A percentile compares a stretch with the other conserved stretches of the same genome.
phyloP scores from a whole-genome alignment of 768 basidiomycete genomes.

The Tylopilus intermedius region DNA sequence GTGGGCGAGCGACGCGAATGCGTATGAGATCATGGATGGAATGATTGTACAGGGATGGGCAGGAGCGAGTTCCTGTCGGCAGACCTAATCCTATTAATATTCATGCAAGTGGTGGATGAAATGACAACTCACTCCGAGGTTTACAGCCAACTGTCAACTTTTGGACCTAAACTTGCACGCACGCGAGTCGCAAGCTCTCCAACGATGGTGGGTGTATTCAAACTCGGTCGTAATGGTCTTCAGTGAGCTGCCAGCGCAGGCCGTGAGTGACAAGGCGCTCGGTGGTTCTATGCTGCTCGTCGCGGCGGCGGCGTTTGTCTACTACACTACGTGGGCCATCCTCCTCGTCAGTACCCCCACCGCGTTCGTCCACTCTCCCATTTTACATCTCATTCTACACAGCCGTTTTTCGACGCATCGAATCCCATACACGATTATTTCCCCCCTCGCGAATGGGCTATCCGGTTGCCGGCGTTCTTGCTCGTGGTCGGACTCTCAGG shows the following conservation, averaged over 20 bases:
- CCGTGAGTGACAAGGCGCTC: constrained; percentile 71
- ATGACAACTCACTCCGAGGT: too few species aligned
- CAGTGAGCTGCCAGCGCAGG: constrained; percentile 39
- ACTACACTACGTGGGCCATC: constrained; percentile 91
- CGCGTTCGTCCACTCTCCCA: background rate
- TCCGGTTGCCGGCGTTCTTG: constrained; percentile 79
- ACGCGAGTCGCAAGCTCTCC: background rate
- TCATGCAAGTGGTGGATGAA: background rate
- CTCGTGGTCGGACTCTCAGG: constrained; percentile 76
- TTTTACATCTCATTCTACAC: constrained; percentile 8
- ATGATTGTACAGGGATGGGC: background rate
- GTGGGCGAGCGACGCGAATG: constrained; percentile 81
- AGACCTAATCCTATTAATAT: background rate
- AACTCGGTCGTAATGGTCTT: background rate
- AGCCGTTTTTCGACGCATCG: constrained; percentile 79
- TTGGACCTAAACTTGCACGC: constrained; percentile 14
- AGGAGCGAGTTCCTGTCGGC: background rate
- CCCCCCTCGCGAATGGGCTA: constrained; percentile 88
- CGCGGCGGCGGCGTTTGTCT: constrained; percentile 72
- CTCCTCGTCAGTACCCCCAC: constrained; percentile 56
- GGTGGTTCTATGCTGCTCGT: constrained; percentile 77
- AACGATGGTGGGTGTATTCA: constrained; percentile 24
- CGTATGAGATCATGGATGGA: constrained; percentile 56
- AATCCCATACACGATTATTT: constrained; percentile 77
- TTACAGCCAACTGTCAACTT: constrained; percentile 2